Evolutionary conservation across 2,329 filamentous ascomycete genomes (phyloP).

Genomic region (Colletotrichum sp.): DNA sequence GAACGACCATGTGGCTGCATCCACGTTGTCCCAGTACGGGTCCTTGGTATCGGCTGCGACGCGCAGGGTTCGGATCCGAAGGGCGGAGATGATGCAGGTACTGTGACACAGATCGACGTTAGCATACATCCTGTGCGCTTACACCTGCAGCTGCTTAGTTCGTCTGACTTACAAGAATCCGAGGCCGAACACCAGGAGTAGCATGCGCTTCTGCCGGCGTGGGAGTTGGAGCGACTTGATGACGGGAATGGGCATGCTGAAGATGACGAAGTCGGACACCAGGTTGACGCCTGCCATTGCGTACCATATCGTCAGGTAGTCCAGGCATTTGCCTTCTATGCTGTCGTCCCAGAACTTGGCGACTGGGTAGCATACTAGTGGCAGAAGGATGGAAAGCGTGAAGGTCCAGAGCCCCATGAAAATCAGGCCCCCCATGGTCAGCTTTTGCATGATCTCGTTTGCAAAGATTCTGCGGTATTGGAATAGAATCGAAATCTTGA

Average conservation of each 20-base stretch:
- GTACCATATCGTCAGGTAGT: slow-evolving; percentile 32
- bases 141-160: background rate
- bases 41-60: slow-evolving; percentile 24
- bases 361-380: slow-evolving; percentile 32
- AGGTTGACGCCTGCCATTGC: slow-evolving; percentile 32
- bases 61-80: slow-evolving; percentile 34
- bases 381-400: slow-evolving; percentile 31
- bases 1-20: slow-evolving; percentile 34
- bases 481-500: slow-evolving; percentile 42
- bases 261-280: slow-evolving; percentile 30
- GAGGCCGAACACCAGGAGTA: slow-evolving; percentile 27
- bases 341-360: slow-evolving; percentile 28
- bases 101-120: slow-evolving; percentile 6
- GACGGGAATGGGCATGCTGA: slow-evolving; percentile 29
- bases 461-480: slow-evolving; percentile 44
- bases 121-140: background rate
- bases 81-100: slow-evolving; percentile 30
- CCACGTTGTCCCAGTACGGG: slow-evolving; percentile 34
- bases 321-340: slow-evolving; percentile 27
- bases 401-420: slow-evolving; percentile 33
- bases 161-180: slow-evolving; percentile 31
- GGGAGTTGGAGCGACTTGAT: slow-evolving; percentile 27
- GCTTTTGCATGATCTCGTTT: slow-evolving; percentile 24
- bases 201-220: slow-evolving; percentile 26
- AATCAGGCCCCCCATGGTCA: slow-evolving; percentile 27